phyloP scores from a whole-genome alignment of 495 filamentous ascomycete genomes.

The Penicillium turbatum region DNA sequence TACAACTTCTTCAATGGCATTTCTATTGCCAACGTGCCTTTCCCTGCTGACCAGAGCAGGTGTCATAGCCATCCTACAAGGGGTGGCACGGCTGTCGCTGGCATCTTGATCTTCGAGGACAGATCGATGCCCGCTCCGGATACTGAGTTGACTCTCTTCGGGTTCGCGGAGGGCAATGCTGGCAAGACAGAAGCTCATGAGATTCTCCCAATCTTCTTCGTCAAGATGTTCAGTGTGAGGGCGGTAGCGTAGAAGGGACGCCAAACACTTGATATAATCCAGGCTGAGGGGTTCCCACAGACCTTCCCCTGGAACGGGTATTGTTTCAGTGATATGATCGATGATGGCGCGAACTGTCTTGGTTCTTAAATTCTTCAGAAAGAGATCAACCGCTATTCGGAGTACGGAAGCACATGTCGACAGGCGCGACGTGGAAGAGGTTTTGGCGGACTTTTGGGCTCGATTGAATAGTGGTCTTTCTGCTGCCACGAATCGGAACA shows the following conservation, averaged over 20 bases:
- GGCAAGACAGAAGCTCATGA: conserved; percentile 60
- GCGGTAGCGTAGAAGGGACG: conserved; percentile 61
- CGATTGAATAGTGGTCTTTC: conserved; percentile 64
- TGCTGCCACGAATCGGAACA: conserved; percentile 64
- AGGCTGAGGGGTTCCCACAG: conserved; percentile 67
- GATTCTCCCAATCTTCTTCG: conserved; percentile 60
- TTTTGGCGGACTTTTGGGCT: conserved; percentile 47
- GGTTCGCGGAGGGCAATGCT: conserved; percentile 20
- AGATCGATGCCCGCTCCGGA: conserved; percentile 26
- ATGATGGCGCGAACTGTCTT: conserved; percentile 75
- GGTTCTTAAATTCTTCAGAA: conserved; percentile 59
- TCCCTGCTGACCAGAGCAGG: conserved; percentile 26
- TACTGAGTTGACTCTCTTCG: conserved; percentile 28
- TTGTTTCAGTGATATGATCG: conserved; percentile 74
- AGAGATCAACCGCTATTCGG: conserved; percentile 63
- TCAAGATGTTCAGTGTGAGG: conserved; percentile 75
- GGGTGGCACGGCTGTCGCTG: conserved; percentile 27
- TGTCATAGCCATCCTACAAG: conserved; percentile 32
- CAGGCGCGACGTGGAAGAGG: conserved; percentile 53
- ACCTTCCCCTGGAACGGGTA: conserved; percentile 55
- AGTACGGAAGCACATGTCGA: conserved; percentile 67
- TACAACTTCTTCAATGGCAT: conserved; percentile 54
- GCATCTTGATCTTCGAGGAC: conserved; percentile 25
- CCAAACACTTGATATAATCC: conserved; percentile 74
- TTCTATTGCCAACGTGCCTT: conserved; percentile 26